Conservation (phyloP, 257 asterid genomes). For the Cinchona pubescens region DNA sequence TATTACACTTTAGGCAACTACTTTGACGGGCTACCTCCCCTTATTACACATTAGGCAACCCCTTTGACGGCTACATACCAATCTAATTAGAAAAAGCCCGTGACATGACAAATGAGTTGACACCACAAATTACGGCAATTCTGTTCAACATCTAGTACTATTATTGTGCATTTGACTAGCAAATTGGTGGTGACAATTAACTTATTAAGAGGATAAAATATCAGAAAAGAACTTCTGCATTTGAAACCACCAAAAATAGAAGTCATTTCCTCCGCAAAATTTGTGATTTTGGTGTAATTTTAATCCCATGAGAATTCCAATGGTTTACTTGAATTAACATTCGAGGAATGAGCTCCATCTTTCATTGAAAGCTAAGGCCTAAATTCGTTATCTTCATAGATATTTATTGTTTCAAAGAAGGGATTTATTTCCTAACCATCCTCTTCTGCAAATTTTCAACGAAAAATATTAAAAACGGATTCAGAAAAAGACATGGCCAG, state of each 20-base stretch:
- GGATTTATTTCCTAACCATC: not conserved
- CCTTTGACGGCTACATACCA: too few relatives aligned
- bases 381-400: not conserved
- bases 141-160: not conserved
- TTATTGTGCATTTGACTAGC: not conserved
- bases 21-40: too few relatives aligned
- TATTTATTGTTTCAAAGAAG: too few relatives aligned
- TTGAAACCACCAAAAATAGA: not conserved
- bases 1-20: too few relatives aligned
- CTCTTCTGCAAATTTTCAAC: not conserved
- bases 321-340: not conserved
- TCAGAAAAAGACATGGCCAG: not conserved
- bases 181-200: not conserved
- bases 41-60: too few relatives aligned
- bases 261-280: not conserved
- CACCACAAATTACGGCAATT: not conserved
- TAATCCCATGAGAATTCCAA: not conserved
- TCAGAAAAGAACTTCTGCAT: not conserved
- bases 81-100: not conserved
- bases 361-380: not conserved
- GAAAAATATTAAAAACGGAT: too few relatives aligned
- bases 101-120: not conserved
- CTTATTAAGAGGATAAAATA: not conserved
- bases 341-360: constrained; percentile 3
- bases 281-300: not conserved